phyloP scores from a whole-genome alignment of 345 rosid species.

The Aquilaria yunnanensis region DNA sequence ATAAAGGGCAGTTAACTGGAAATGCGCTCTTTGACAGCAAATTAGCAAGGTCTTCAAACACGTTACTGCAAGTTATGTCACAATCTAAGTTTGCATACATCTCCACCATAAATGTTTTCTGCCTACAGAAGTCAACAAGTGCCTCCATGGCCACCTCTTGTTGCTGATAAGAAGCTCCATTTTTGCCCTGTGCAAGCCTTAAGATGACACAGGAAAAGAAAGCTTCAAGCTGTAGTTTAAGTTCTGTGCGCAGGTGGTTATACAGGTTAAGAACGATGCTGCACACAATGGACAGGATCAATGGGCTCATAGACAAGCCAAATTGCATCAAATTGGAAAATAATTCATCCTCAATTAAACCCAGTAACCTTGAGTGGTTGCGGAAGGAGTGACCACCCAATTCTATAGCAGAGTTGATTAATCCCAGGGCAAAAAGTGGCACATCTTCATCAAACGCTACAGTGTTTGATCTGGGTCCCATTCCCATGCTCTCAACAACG shows the following conservation, averaged over 20 bases:
- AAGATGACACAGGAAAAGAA: constrained; percentile 95
- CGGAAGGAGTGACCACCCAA: constrained; percentile 78
- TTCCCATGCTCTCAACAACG: constrained; percentile 70
- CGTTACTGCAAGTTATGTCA: constrained; percentile 96
- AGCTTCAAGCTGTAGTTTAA: constrained; percentile 96
- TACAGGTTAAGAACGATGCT: constrained; percentile 93
- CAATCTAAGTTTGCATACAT: constrained; percentile 99
- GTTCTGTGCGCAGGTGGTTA: constrained; percentile 76
- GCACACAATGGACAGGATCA: constrained; percentile 93
- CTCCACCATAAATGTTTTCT: constrained; percentile 97
- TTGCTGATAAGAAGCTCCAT: constrained; percentile 91
- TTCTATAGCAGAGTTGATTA: constrained; percentile 94
- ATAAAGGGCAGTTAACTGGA: constrained; percentile 94
- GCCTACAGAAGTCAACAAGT: constrained; percentile 97
- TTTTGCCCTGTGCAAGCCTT: constrained; percentile 96
- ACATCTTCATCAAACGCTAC: constrained; percentile 95
- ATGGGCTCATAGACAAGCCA: constrained; percentile 94
- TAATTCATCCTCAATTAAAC: constrained; percentile 90
- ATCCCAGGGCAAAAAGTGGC: constrained; percentile 89
- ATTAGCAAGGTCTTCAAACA: constrained; percentile 95
- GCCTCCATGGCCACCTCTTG: constrained; percentile 99
- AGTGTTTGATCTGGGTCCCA: constrained; percentile 69
- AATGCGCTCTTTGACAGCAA: constrained; percentile 95
- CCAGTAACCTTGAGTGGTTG: constrained; percentile 76
- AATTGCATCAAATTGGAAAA: constrained; percentile 92